phyloP scores from a whole-genome alignment of 1,284 basidiomycete species.

The Coniferiporia sulphurascens region DNA sequence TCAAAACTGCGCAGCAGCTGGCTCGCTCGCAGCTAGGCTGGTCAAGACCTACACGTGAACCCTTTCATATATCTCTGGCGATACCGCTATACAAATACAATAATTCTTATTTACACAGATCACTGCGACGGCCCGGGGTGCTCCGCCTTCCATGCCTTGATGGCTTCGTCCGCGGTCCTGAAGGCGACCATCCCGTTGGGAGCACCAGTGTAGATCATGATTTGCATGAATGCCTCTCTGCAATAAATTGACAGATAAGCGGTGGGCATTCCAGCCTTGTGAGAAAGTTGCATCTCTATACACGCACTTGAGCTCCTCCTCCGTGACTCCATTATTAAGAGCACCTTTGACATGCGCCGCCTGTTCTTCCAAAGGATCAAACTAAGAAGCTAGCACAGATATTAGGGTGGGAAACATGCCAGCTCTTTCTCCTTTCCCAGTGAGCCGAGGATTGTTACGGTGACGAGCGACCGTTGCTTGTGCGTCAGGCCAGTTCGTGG shows the following conservation, averaged over 20 bases:
- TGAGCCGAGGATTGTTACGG: conserved; percentile 10
- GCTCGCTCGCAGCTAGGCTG: no score
- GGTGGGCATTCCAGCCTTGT: no score
- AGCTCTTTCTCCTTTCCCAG: conserved; percentile 15
- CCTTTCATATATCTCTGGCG: no score
- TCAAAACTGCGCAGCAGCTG: no score
- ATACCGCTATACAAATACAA: not conserved
- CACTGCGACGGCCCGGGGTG: not conserved
- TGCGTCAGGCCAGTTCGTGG: conserved; percentile 12
- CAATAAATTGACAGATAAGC: not conserved
- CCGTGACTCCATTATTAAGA: conserved; percentile 16
- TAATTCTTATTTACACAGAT: not conserved
- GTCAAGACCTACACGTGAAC: no score
- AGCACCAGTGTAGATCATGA: conserved; percentile 18
- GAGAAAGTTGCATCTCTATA: not conserved
- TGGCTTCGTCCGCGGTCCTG: conserved; percentile 16
- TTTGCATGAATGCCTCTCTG: conserved; percentile 14
- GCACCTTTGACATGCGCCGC: conserved; percentile 17
- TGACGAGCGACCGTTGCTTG: conserved; percentile 16
- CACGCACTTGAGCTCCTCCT: conserved; percentile 16
- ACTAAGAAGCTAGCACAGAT: not conserved
- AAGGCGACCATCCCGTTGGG: conserved; percentile 16
- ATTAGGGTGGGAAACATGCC: not conserved
- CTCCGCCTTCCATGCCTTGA: conserved; percentile 17
- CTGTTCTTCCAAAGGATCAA: not conserved